Conservation (phyloP, 192 early-diverging fungal species). For the Backusella parvicylindrica region DNA sequence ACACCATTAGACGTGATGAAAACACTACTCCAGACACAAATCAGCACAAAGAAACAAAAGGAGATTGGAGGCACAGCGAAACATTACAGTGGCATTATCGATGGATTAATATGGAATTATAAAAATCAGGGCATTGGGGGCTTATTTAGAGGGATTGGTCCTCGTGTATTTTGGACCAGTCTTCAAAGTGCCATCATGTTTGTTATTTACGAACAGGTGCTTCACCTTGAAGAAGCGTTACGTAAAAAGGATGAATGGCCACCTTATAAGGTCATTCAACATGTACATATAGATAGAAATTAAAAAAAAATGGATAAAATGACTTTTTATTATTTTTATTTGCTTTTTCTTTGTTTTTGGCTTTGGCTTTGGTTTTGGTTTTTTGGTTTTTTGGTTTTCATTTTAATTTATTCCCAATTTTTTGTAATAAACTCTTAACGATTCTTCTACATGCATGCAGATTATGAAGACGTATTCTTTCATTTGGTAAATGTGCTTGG, state of each 20-base stretch:
- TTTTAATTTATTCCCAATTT: slow-evolving; percentile 9
- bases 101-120: slow-evolving; percentile 55
- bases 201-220: slow-evolving; percentile 64
- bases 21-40: slow-evolving; percentile 54
- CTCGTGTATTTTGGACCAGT: slow-evolving; percentile 69
- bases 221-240: slow-evolving; percentile 40
- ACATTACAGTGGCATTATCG: slow-evolving; percentile 52
- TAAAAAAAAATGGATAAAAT: slow-evolving; percentile 5
- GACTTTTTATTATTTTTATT: background rate
- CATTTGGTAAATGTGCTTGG: slow-evolving; percentile 67
- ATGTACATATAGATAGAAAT: slow-evolving; percentile 2
- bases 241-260: slow-evolving; percentile 28
- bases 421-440: slow-evolving; percentile 35
- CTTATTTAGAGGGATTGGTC: slow-evolving; percentile 72
- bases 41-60: slow-evolving; percentile 30
- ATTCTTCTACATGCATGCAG: slow-evolving; percentile 57
- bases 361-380: background rate
- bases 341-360: background rate
- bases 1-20: slow-evolving; percentile 60
- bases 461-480: slow-evolving; percentile 63
- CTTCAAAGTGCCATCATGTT: slow-evolving; percentile 70
- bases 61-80: slow-evolving; percentile 11
- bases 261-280: slow-evolving; percentile 10
- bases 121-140: slow-evolving; percentile 53
- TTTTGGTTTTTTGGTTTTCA: background rate